Percentiles rank a stretch among this genome's conserved stretches.
Conservation (phyloP, 2,329 filamentous ascomycete species). For the Colletotrichum acutatum region DNA sequence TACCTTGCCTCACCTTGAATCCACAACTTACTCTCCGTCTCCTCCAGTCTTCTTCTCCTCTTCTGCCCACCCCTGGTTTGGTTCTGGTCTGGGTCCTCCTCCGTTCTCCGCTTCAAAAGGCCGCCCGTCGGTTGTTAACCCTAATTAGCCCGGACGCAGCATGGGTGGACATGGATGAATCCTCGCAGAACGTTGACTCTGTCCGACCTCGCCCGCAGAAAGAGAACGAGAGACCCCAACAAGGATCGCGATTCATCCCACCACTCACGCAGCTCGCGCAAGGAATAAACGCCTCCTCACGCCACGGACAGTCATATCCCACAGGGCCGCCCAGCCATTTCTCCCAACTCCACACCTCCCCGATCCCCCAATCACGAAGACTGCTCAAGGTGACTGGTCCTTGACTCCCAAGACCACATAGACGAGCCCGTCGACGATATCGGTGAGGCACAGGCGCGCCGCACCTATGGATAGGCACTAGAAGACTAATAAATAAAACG, state of each 20-base stretch:
- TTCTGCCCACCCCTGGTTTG: neutral
- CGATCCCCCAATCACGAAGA: neutral
- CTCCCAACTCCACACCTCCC: neutral
- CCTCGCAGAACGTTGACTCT: neutral
- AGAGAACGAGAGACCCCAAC: neutral
- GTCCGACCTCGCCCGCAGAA: constrained; percentile 19
- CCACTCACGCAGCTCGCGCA: neutral
- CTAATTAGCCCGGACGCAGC: neutral
- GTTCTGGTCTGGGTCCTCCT: neutral
- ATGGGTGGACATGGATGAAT: neutral
- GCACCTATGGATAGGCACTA: neutral
- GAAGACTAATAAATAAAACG: neutral
- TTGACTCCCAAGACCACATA: neutral
- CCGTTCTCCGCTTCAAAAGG: neutral
- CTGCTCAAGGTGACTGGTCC: neutral
- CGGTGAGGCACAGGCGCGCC: constrained; percentile 9
- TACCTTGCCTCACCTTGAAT: neutral
- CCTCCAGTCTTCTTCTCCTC: neutral
- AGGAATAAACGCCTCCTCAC: constrained; percentile 13
- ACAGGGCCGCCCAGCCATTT: neutral
- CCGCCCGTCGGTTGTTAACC: neutral
- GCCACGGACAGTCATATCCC: constrained; percentile 28
- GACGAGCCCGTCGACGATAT: constrained; percentile 16
- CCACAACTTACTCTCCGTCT: neutral
- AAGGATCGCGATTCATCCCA: neutral